phyloP scores from a whole-genome alignment of 345 rosid species.

The Kandelia obovata region DNA sequence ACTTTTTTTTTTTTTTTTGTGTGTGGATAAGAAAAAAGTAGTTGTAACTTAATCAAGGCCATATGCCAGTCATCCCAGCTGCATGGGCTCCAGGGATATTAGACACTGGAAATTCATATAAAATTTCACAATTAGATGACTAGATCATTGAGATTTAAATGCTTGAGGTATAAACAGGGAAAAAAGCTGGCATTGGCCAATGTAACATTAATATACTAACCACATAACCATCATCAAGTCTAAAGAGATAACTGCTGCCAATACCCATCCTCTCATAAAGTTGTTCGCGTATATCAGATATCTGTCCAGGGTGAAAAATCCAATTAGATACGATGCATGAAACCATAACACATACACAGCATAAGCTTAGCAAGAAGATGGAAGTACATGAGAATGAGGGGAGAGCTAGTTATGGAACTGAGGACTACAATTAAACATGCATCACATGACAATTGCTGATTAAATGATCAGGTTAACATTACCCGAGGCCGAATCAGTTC shows the following conservation, averaged over 20 bases:
- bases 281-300: constrained; percentile 92
- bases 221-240: constrained; percentile 98
- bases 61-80: too few relatives aligned
- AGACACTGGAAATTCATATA: too few relatives aligned
- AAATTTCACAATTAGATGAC: too few relatives aligned
- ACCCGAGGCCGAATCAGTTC: constrained; percentile 93
- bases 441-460: constrained; percentile 2
- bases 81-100: too few relatives aligned
- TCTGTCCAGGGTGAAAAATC: constrained; percentile 42
- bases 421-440: background rate
- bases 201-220: constrained; percentile 39
- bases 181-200: background rate
- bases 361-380: constrained; percentile 5
- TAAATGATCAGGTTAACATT: constrained; percentile 30
- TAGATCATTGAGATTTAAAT: too few relatives aligned
- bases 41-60: too few relatives aligned
- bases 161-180: too few relatives aligned
- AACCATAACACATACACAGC: background rate
- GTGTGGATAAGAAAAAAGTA: too few relatives aligned
- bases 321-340: constrained; percentile 11
- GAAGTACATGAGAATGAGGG: background rate
- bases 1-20: too few relatives aligned
- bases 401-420: background rate
- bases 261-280: constrained; percentile 99
- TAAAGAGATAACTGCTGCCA: constrained; percentile 98